A percentile compares a stretch with the other conserved stretches of the same genome.
Evolutionary conservation across 495 filamentous ascomycete species (phyloP).

Genomic region (Halenospora varia): DNA sequence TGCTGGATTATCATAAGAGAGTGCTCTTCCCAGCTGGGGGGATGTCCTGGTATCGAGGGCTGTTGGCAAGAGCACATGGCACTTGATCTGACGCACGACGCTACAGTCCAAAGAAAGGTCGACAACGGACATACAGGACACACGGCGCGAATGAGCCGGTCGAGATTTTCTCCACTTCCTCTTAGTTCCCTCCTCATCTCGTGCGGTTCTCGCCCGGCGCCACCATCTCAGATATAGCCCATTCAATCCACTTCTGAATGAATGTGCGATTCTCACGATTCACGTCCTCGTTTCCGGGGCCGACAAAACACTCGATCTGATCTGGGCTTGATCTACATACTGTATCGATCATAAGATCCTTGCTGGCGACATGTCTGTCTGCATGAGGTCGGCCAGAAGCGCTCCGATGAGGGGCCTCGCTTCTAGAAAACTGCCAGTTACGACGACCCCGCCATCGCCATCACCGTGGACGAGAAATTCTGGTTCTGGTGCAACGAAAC

Average conservation of each 20-base stretch:
- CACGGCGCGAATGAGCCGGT: background rate
- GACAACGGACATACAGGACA: background rate
- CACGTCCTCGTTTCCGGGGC: no score
- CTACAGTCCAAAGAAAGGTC: background rate
- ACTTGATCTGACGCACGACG: background rate
- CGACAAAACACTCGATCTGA: background rate
- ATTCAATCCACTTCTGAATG: background rate
- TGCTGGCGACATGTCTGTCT: constrained; percentile 6
- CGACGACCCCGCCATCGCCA: background rate
- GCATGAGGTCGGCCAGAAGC: constrained; percentile 15
- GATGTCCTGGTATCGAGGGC: background rate
- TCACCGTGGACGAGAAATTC: constrained; percentile 1
- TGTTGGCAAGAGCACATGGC: background rate
- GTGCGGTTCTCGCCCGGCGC: background rate
- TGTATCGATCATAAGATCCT: background rate
- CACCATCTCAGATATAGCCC: background rate
- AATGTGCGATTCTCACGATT: no score
- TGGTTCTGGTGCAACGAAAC: background rate
- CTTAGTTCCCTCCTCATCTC: background rate
- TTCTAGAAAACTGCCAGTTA: constrained; percentile 1
- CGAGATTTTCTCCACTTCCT: background rate
- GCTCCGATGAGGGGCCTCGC: constrained; percentile 9
- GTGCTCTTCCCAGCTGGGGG: background rate
- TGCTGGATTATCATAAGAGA: no score
- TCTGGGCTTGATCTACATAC: background rate